These are phyloP conservation scores for Noccaea caerulescens DNA, from an alignment of 345 rosid species.

Conservation along the genomic window DNA sequence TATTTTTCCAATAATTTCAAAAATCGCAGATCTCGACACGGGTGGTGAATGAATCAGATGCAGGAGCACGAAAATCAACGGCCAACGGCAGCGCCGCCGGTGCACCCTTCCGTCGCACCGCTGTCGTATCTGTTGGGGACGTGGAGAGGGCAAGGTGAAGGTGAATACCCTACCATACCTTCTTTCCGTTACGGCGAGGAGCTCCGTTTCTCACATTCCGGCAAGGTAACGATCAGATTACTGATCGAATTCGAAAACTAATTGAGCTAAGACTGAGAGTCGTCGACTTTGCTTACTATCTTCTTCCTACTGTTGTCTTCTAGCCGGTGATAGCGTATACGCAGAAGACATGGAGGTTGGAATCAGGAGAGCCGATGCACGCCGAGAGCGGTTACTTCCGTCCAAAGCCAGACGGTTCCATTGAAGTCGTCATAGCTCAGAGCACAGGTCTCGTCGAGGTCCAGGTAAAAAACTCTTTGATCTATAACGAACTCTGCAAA, in stretches of 20 bases:
- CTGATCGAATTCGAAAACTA: neutral
- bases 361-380: slow-evolving; percentile 75
- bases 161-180: slow-evolving; percentile 63
- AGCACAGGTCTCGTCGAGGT: slow-evolving; percentile 79
- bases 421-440: slow-evolving; percentile 75
- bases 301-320: neutral
- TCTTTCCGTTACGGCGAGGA: slow-evolving; percentile 73
- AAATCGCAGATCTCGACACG: too few relatives aligned
- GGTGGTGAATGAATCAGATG: neutral
- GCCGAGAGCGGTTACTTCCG: slow-evolving; percentile 78
- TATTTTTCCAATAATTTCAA: neutral
- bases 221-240: slow-evolving; percentile 46
- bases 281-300: neutral
- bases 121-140: slow-evolving; percentile 66
- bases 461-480: slow-evolving; percentile 46
- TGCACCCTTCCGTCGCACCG: slow-evolving; percentile 65
- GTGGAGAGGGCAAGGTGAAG: slow-evolving; percentile 83
- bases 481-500: neutral
- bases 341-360: slow-evolving; percentile 73
- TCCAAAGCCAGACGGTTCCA: slow-evolving; percentile 67
- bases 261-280: neutral
- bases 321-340: slow-evolving; percentile 71
- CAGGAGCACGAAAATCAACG: slow-evolving; percentile 15
- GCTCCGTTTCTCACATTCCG: slow-evolving; percentile 63
- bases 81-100: slow-evolving; percentile 21